Evolutionary conservation across 805 yeast species (phyloP).

Genomic region (Yarrowia keelungensis): DNA sequence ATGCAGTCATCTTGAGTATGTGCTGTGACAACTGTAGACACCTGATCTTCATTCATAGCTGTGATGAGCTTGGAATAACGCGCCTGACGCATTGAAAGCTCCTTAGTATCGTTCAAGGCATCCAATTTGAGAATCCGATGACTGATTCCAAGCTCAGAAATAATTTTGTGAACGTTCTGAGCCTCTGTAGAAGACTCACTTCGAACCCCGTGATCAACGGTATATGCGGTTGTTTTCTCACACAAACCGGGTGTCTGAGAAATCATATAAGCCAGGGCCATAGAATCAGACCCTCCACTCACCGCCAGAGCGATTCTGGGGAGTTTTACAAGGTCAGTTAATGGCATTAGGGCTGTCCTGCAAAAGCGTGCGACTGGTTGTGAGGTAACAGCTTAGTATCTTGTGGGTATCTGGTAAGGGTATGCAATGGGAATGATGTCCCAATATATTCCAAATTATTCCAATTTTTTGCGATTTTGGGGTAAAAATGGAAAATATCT

Average conservation of each 20-base stretch:
- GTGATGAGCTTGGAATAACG: slow-evolving; percentile 57
- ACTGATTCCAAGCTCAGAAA: slow-evolving; percentile 49
- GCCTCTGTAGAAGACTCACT: slow-evolving; percentile 61
- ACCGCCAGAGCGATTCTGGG: slow-evolving; percentile 58
- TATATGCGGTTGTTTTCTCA: slow-evolving; percentile 57
- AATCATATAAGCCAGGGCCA: slow-evolving; percentile 66
- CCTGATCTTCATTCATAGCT: slow-evolving; percentile 52
- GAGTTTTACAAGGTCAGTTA: slow-evolving; percentile 43
- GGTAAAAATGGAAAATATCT: too few species aligned
- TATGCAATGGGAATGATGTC: too few species aligned
- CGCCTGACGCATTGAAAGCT: slow-evolving; percentile 63
- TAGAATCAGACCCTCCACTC: slow-evolving; percentile 85
- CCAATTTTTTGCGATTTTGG: too few species aligned
- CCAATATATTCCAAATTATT: too few species aligned
- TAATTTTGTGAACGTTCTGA: slow-evolving; percentile 47
- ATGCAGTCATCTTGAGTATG: slow-evolving; percentile 76
- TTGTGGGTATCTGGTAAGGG: too few species aligned
- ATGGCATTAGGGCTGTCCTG: background rate
- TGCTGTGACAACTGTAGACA: slow-evolving; percentile 60
- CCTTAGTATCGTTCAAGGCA: slow-evolving; percentile 46
- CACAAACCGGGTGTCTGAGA: slow-evolving; percentile 49
- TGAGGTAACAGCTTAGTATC: too few species aligned
- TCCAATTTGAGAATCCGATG: slow-evolving; percentile 47
- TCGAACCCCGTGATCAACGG: slow-evolving; percentile 70
- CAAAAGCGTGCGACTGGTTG: too few species aligned